These are phyloP conservation scores for Cucurbita ficifolia DNA, from an alignment of 306 rosid species.

Conservation along the genomic window DNA sequence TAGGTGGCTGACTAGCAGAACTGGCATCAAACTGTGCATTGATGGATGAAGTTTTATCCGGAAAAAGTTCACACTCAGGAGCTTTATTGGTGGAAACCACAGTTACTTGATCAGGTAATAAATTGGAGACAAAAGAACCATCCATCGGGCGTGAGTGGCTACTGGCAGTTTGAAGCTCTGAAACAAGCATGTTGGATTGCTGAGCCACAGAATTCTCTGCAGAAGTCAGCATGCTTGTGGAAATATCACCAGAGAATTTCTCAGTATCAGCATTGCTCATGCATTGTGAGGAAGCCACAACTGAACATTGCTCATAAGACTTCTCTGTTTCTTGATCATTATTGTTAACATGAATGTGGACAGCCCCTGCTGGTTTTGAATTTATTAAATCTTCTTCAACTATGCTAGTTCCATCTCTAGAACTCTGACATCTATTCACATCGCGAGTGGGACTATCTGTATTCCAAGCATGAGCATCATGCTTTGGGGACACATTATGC, in stretches of 20 bases:
- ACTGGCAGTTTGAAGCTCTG: constrained; percentile 24
- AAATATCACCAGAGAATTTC: constrained; percentile 24
- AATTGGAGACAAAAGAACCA: constrained; percentile 16
- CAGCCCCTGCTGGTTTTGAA: constrained; percentile 15
- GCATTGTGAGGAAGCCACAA: constrained; percentile 10
- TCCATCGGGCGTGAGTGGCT: constrained; percentile 20
- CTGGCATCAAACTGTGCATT: constrained; percentile 21
- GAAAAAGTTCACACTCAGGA: constrained; percentile 24
- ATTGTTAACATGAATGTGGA: constrained; percentile 16
- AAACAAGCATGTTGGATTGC: constrained; percentile 20
- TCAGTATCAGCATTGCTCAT: constrained; percentile 14
- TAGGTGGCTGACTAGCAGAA: constrained; percentile 19
- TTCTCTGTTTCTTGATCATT: constrained; percentile 13
- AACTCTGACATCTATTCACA: constrained; percentile 19
- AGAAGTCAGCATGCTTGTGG: constrained; percentile 12
- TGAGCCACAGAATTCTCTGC: constrained; percentile 19
- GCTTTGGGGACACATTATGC: constrained; percentile 18
- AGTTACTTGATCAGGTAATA: constrained; percentile 26
- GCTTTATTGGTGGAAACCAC: constrained; percentile 20
- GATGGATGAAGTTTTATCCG: constrained; percentile 17
- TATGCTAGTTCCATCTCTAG: constrained; percentile 21
- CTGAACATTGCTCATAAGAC: constrained; percentile 20
- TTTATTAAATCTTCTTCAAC: constrained; percentile 15
- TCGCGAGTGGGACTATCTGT: constrained; percentile 7
- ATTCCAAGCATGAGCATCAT: constrained; percentile 22